Base-by-base conservation (phyloP, 2,329 filamentous ascomycete species). In the Aspergillus calidoustus region DNA sequence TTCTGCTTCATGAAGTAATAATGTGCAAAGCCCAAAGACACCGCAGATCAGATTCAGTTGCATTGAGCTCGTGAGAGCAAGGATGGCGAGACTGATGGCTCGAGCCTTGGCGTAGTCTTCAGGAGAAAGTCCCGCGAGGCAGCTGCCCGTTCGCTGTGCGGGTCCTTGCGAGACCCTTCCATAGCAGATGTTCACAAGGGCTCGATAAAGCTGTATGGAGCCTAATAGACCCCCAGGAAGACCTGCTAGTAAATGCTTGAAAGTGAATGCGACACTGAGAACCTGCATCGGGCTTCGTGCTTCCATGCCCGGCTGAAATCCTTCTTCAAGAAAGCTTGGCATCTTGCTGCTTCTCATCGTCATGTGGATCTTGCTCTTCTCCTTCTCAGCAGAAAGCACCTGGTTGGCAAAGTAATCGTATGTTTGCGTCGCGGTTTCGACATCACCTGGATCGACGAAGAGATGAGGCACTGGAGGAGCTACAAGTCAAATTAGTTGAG, bases 321-420 rank as follows among this genome's bases (percentile, higher is more conserved):
- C 46, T n/a, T 59, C 48, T 4, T 70, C 59, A 7, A 66, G 50
- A 25, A 72, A 69, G 7, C 58, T 63, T 34, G 77, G 76, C 61
- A 78, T 71, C 15, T 71, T 64, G 43, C 71, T 66, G 44, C 71
- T 70, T 46, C 76, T 71, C 64, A 73, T 70, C 3, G 74, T 78
- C 60, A 73, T 65, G 52, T 74, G 69, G 41, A 78, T 77, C 52
- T 65, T 72, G 48, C 65, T 59, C 23, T 73, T 71, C 30, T 74
- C 70, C 61, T 72, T 75, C 30, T 78, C 77, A 0, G 71, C 76
- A 1, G 71, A 68, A 2, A 78, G 62, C 9, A 81, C 76, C 48
- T 79, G 76, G 23, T 65, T 62, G 15, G 79, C 77, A 66, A 76
- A 80, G 53, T 77, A 68, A 44, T 78, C 70, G 64, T 81, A 81